Evolutionary conservation across 371 early-diverging fungal species (phyloP).

Genomic region (Chytridiales sp.): DNA sequence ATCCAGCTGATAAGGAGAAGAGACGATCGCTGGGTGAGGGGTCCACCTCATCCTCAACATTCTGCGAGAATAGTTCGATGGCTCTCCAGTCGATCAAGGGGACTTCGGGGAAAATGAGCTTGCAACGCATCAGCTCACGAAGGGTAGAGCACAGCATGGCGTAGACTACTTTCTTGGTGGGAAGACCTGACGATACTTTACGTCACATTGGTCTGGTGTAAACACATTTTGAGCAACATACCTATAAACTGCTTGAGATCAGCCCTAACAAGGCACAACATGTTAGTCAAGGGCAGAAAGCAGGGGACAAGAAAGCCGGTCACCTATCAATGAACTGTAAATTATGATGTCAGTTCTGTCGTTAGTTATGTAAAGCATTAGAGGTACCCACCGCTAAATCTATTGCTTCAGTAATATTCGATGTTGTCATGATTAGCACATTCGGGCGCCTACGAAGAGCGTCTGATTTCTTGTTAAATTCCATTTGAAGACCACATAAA

Average conservation of each 20-base stretch:
- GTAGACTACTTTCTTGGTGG: slow-evolving; percentile 53
- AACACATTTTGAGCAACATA: neutral
- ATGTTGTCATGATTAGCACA: slow-evolving; percentile 61
- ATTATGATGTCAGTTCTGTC: neutral
- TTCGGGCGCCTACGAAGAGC: slow-evolving; percentile 51
- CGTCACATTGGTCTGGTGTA: neutral
- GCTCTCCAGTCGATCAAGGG: slow-evolving; percentile 32
- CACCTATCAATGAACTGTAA: slow-evolving; percentile 51
- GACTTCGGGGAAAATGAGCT: slow-evolving; percentile 3
- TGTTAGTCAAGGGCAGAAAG: neutral
- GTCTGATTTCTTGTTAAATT: slow-evolving; percentile 45
- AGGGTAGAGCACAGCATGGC: slow-evolving; percentile 51
- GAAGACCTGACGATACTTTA: slow-evolving; percentile 51
- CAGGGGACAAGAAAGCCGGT: slow-evolving; percentile 9
- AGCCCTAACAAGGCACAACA: slow-evolving; percentile 19
- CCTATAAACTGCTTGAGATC: slow-evolving; percentile 44
- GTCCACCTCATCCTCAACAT: neutral
- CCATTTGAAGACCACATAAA: too few species aligned
- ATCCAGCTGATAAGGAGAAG: slow-evolving; percentile 22
- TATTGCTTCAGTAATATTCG: slow-evolving; percentile 65
- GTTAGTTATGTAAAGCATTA: neutral
- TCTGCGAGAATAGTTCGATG: slow-evolving; percentile 25
- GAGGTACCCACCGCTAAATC: slow-evolving; percentile 32
- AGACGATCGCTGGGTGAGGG: slow-evolving; percentile 19
- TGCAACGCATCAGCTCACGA: slow-evolving; percentile 45